A percentile compares a stretch with the other conserved stretches of the same genome.
phyloP scores from a whole-genome alignment of 2,329 filamentous ascomycete genomes.

The Zymoseptoria ardabiliae region DNA sequence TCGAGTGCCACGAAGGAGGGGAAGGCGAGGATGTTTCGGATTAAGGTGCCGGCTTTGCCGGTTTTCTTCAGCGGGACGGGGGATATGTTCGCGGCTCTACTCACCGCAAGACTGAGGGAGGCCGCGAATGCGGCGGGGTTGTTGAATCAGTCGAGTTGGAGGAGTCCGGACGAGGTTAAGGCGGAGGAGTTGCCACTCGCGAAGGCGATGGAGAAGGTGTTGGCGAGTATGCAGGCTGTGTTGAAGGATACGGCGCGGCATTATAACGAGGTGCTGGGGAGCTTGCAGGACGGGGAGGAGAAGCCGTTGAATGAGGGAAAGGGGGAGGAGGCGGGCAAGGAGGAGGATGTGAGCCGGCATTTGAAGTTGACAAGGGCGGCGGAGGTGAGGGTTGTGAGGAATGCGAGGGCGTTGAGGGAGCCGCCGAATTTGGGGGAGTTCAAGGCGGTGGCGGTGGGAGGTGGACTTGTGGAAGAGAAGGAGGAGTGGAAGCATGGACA shows the following conservation, averaged over 20 bases:
- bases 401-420: conserved; percentile 58
- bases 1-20: conserved; percentile 61
- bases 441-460: conserved; percentile 40
- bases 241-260: conserved; percentile 59
- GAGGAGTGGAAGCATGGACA: conserved; percentile 1
- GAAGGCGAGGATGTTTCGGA: conserved; percentile 74
- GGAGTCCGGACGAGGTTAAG: conserved; percentile 63
- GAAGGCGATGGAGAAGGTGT: conserved; percentile 72
- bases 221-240: conserved; percentile 88
- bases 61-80: conserved; percentile 95
- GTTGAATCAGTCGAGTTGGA: conserved; percentile 57
- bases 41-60: conserved; percentile 79
- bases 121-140: conserved; percentile 56
- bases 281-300: conserved; percentile 39
- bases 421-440: conserved; percentile 61
- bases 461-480: conserved; percentile 1
- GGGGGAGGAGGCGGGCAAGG: conserved; percentile 35
- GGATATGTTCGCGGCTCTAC: conserved; percentile 95
- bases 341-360: conserved; percentile 52
- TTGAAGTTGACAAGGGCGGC: conserved; percentile 73
- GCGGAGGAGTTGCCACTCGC: conserved; percentile 73
- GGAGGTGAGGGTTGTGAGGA: conserved; percentile 76
- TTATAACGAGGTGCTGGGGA: conserved; percentile 57
- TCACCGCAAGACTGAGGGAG: conserved; percentile 79
- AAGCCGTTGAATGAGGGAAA: conserved; percentile 37